Base-by-base conservation (phyloP, 306 rosid species). In the Phaseolus lunatus region DNA sequence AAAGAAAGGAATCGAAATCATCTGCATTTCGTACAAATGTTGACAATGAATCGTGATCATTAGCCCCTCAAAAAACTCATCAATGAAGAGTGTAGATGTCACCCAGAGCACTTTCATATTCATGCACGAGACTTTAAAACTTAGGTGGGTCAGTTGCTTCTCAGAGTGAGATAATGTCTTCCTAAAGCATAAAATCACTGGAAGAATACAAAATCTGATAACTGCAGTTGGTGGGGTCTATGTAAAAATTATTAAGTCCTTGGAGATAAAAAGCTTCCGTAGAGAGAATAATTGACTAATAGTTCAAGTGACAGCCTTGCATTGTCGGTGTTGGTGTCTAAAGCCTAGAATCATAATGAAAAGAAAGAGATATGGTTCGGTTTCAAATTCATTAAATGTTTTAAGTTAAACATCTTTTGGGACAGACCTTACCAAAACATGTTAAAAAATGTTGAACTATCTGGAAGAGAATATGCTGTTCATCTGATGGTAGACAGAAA, bases 281-380 rank as follows among this genome's bases (percentile, higher is more conserved):
- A 75, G 84, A 89, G 68, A 63, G 59, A 73, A 86, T 66, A 66
- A 41, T 66, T 22, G 72, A 66, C 72, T 49, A 80, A 67, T 71
- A 75, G 75, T 81, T 77, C 69, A 27, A 80, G 61, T 53, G 86
- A 88, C 90, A 87, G 86, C 75, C 84, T 81, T 80, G 85, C 88
- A 73, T 70, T 72, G 83, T 66, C 86, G 86, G 81, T 80, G 85
- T 83, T 64, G 78, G 78, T 80, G 86, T 80, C 72, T 35, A 64
- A 77, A 83, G 50, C 67, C 70, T 53, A 82, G n/a, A n/a, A 83
- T 84, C 80, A 80, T 80, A 80, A 58, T 78, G 63, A 81, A 65
- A 83, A 80, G 75, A 77, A 75, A 54, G 83, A 81, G 78, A 86
- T 50, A 23, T 63, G 69, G 65, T 76, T 78, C 78, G 65, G 72